Evolutionary conservation across 352 stramenopile species (phyloP), one percentile per base, ranked within the genome.

Genomic region (Pythium phragmitis): DNA sequence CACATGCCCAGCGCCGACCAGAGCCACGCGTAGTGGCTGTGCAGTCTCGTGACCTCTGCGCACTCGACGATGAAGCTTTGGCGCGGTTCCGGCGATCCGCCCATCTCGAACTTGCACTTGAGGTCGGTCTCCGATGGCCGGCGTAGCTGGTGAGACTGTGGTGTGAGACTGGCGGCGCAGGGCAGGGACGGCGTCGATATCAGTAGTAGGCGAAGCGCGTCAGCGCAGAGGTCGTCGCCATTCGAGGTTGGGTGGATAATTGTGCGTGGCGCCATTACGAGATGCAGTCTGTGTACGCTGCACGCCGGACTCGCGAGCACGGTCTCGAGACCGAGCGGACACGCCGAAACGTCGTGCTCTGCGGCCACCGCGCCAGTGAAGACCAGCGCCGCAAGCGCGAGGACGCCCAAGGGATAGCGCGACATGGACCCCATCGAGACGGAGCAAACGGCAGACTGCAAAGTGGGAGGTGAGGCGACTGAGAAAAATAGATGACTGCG

Each of bases 61-160:
- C 47, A 53, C 6, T 37, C 47, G 12, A 53, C 30, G 47, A 37
- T 19, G 47, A 53, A 53, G 11, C 47, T 19, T n/a, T 53, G 47
- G 23, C 34, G 39, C 23, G 30, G 47, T 7, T 53, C 17, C 3
- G 47, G n/a, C 23, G 47, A 13, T 13, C 21, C 47, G 3, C 21
- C 11, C 47, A 19, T 53, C 21, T 53, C 26, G 23, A 53, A 53
- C 26, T 21, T 53, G 47, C 47, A 53, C 19, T 53, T 37, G 26
- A 53, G 47, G 9, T 37, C 34, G 47, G 21, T 21, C 23, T 34
- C 19, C 21, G 30, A 53, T 4, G 47, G 12, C 26, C 21, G 9
- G 33, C 47, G 21, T 51, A 17, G 46, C 5, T 34, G 7, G 23
- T 6, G 14, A 51, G 46, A 16, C 19, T n/a, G 6, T 21, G 46